Conservation (phyloP, 2,329 filamentous ascomycete genomes). For the Stachybotrys chartarum region DNA sequence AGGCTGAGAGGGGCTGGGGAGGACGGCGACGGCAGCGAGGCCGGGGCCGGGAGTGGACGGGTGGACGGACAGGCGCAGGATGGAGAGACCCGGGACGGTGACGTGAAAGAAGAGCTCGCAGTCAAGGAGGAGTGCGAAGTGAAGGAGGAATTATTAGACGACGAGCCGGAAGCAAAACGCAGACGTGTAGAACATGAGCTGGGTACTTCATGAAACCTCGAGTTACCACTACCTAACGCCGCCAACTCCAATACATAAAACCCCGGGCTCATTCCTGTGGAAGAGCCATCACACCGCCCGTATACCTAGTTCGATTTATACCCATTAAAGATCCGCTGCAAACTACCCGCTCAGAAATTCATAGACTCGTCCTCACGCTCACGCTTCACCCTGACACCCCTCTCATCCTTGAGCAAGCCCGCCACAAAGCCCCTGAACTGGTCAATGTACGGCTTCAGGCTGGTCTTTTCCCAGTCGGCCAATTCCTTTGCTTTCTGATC, state of each 20-base stretch:
- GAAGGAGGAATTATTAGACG: not conserved
- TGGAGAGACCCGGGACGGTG: slow-evolving; percentile 3
- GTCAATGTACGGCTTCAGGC: slow-evolving; percentile 86
- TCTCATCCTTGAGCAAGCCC: slow-evolving; percentile 69
- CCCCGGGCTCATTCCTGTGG: not conserved
- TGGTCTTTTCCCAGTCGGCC: slow-evolving; percentile 95
- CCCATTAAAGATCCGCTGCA: not conserved
- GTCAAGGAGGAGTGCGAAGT: slow-evolving; percentile 1
- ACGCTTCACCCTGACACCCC: slow-evolving; percentile 46
- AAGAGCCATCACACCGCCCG: not conserved
- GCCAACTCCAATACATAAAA: not conserved
- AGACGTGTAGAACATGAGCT: not conserved
- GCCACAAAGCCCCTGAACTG: slow-evolving; percentile 79
- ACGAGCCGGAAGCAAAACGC: not conserved
- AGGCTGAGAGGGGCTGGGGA: slow-evolving; percentile 44
- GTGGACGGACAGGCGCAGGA: slow-evolving; percentile 20
- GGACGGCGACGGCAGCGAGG: slow-evolving; percentile 12
- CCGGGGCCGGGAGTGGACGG: slow-evolving; percentile 17
- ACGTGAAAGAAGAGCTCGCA: not conserved
- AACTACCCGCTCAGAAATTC: slow-evolving; percentile 37
- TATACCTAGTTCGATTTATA: not conserved
- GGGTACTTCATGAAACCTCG: not conserved
- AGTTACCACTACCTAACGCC: not conserved
- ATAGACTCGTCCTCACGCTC: slow-evolving; percentile 46
- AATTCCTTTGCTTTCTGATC: slow-evolving; percentile 32